Percentiles rank a stretch among this genome's conserved stretches.
These are phyloP conservation scores for Raphanus hybrid DNA, from an alignment of 441 rosid genomes.

Conservation along the genomic window DNA sequence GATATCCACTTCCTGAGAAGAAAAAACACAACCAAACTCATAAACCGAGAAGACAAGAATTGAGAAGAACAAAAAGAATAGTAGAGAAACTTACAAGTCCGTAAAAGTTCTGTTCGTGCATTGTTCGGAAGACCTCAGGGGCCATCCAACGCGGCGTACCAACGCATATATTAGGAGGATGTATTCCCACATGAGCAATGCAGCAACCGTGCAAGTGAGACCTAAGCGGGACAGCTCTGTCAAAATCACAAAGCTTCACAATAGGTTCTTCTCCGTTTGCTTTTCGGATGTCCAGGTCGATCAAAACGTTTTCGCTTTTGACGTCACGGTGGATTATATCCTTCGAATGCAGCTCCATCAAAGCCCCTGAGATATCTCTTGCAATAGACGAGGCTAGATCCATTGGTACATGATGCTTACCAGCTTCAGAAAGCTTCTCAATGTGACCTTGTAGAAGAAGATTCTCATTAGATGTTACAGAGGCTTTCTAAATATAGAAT, in stretches of 20 bases:
- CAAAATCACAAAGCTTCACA: conserved; percentile 96
- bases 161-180: conserved; percentile 85
- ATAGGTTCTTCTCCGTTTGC: conserved; percentile 62
- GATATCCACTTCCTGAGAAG: conserved; percentile 87
- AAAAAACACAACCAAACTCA: conserved; percentile 54
- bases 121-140: conserved; percentile 84
- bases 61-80: conserved; percentile 25
- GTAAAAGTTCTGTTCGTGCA: conserved; percentile 63
- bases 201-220: conserved; percentile 82
- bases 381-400: conserved; percentile 74
- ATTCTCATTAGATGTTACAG: conserved; percentile 5
- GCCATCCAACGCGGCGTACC: conserved; percentile 99
- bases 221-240: conserved; percentile 94
- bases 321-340: conserved; percentile 95
- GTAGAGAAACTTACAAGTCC: conserved; percentile 69
- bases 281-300: conserved; percentile 64
- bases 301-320: conserved; percentile 92
- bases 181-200: conserved; percentile 79
- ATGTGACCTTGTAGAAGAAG: neutral
- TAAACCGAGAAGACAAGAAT: conserved; percentile 33
- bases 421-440: conserved; percentile 42
- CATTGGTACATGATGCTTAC: conserved; percentile 66
- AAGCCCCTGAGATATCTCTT: conserved; percentile 75
- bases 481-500: neutral
- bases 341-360: conserved; percentile 80